A percentile compares a stretch with the other conserved stretches of the same genome.
Evolutionary conservation across 2,329 filamentous ascomycete species (phyloP).

Genomic region (Fusarium beomiforme): DNA sequence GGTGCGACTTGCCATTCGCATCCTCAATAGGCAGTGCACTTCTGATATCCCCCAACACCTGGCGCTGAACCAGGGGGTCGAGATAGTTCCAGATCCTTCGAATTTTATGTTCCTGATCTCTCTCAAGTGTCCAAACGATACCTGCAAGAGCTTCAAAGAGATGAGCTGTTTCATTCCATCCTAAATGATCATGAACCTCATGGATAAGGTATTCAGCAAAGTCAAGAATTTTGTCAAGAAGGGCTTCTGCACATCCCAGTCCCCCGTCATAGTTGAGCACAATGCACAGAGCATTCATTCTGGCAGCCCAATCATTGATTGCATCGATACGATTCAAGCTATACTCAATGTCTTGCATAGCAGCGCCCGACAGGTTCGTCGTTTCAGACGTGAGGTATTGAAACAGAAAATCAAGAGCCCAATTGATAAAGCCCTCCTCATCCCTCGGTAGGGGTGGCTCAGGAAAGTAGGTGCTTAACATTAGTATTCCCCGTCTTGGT

Average conservation of each 20-base stretch:
- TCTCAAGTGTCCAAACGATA: slow-evolving; percentile 30
- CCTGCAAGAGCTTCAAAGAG: slow-evolving; percentile 39
- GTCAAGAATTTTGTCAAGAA: slow-evolving; percentile 38
- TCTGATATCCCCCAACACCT: slow-evolving; percentile 31
- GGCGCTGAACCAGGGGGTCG: slow-evolving; percentile 28
- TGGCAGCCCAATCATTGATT: slow-evolving; percentile 24
- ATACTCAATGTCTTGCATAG: slow-evolving; percentile 19
- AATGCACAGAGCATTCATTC: slow-evolving; percentile 40
- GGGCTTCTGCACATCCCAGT: slow-evolving; percentile 41
- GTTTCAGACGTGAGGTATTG: slow-evolving; percentile 15
- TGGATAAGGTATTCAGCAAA: slow-evolving; percentile 40
- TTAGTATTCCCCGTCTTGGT: slow-evolving; percentile 18
- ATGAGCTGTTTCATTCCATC: slow-evolving; percentile 13
- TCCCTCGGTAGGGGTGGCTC: neutral
- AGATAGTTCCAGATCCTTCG: slow-evolving; percentile 37
- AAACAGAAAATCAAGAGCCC: slow-evolving; percentile 33
- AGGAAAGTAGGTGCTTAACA: slow-evolving; percentile 22
- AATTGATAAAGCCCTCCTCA: slow-evolving; percentile 9
- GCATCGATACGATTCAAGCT: neutral
- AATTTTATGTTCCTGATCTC: slow-evolving; percentile 20
- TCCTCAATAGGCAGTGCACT: slow-evolving; percentile 14
- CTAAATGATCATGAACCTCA: slow-evolving; percentile 29
- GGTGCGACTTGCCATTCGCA: slow-evolving; percentile 23
- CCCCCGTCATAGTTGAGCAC: slow-evolving; percentile 41
- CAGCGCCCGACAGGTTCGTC: slow-evolving; percentile 30